Evolutionary conservation across 768 basidiomycete genomes (phyloP).

Genomic region (Tylopilus balloui): DNA sequence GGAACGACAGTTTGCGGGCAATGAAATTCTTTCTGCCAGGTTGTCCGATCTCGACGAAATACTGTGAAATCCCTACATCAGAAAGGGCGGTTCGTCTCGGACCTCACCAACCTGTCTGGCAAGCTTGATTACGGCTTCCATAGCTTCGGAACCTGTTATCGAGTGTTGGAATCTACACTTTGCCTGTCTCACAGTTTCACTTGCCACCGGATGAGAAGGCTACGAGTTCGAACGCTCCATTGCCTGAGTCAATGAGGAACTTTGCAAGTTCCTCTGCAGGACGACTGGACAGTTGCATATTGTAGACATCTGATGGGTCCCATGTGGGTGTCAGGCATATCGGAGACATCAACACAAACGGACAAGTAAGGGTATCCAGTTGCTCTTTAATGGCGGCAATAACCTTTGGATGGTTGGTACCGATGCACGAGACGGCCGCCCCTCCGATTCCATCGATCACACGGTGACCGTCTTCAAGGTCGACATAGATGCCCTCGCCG

Average conservation of each 20-base stretch:
- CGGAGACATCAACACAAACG: slow-evolving; percentile 22
- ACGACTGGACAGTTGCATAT: slow-evolving; percentile 76
- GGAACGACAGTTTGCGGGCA: slow-evolving; percentile 72
- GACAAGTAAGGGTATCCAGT: slow-evolving; percentile 72
- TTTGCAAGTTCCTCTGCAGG: slow-evolving; percentile 80
- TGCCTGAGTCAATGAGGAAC: slow-evolving; percentile 55
- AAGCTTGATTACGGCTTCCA: slow-evolving; percentile 83
- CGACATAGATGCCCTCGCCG: slow-evolving; percentile 67
- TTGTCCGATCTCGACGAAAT: slow-evolving; percentile 67
- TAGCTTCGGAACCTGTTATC: slow-evolving; percentile 73
- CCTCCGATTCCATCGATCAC: slow-evolving; percentile 82
- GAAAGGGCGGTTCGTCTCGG: background rate
- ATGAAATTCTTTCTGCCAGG: slow-evolving; percentile 73
- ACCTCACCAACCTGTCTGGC: slow-evolving; percentile 57
- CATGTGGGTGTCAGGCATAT: background rate
- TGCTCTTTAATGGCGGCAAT: slow-evolving; percentile 75
- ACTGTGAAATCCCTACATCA: slow-evolving; percentile 39
- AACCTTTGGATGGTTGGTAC: slow-evolving; percentile 68
- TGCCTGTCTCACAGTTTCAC: slow-evolving; percentile 6
- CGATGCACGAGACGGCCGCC: slow-evolving; percentile 78
- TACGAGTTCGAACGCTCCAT: slow-evolving; percentile 68
- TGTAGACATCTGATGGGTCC: slow-evolving; percentile 65
- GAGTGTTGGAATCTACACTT: background rate
- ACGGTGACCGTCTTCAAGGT: slow-evolving; percentile 62
- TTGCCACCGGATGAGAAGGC: slow-evolving; percentile 76